Percentiles rank a stretch among this genome's conserved stretches.
These are phyloP conservation scores for Daldinia sp. DNA, from an alignment of 2,329 filamentous ascomycete species.

Conservation along the genomic window DNA sequence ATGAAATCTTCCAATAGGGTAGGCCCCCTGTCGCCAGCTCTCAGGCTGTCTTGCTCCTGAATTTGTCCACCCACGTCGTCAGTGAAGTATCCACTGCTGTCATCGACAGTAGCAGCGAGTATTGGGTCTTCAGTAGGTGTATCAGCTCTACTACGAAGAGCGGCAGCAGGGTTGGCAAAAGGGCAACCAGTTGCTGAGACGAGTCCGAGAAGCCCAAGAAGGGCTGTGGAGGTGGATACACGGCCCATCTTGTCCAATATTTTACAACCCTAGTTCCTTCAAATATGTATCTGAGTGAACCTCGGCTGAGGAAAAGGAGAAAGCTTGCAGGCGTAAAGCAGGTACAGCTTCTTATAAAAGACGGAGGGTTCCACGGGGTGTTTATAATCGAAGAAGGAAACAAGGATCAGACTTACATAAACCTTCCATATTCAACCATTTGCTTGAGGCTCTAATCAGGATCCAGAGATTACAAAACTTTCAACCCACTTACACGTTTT, in stretches of 20 bases:
- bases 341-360: constrained; percentile 18
- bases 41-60: constrained; percentile 73
- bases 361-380: constrained; percentile 25
- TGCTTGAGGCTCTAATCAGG: constrained; percentile 42
- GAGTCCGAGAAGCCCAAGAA: constrained; percentile 47
- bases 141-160: constrained; percentile 47
- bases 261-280: constrained; percentile 15
- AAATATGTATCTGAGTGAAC: constrained; percentile 10
- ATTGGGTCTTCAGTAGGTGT: constrained; percentile 44
- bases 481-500: constrained; percentile 14
- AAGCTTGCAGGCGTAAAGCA: constrained; percentile 10
- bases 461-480: constrained; percentile 24
- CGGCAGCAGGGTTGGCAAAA: constrained; percentile 49
- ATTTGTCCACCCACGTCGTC: constrained; percentile 77
- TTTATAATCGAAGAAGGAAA: constrained; percentile 35
- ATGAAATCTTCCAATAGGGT: constrained; percentile 72
- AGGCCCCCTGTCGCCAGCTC: constrained; percentile 72
- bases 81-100: constrained; percentile 68
- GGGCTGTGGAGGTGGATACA: constrained; percentile 37
- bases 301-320: neutral
- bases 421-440: constrained; percentile 13
- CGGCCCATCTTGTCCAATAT: constrained; percentile 45
- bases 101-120: constrained; percentile 61
- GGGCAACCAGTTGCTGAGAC: constrained; percentile 51
- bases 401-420: constrained; percentile 24